phyloP scores from a whole-genome alignment of 163 green algal genomes.

The Scenedesmus sp. region DNA sequence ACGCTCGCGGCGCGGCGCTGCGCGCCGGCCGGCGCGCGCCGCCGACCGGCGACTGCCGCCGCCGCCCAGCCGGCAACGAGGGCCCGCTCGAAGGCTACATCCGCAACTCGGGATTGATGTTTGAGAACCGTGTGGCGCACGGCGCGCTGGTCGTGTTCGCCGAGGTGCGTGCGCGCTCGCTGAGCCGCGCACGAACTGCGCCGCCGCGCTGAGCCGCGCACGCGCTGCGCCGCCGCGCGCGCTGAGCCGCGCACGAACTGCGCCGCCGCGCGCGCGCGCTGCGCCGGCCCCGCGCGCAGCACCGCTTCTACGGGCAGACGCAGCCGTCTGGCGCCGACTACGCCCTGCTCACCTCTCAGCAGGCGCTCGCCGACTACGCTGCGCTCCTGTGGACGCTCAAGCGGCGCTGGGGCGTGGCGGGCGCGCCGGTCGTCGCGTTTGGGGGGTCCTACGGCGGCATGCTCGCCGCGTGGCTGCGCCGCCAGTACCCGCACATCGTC shows the following conservation, averaged over 20 bases:
- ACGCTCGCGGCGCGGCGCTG: background rate
- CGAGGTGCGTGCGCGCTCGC: slow-evolving; percentile 54
- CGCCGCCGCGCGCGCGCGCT: background rate
- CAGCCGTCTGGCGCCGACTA: slow-evolving; percentile 70
- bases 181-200: background rate
- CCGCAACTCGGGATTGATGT: slow-evolving; percentile 78
- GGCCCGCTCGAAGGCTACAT: slow-evolving; percentile 51
- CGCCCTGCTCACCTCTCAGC: slow-evolving; percentile 70
- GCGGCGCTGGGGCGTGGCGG: slow-evolving; percentile 45
- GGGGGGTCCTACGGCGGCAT: slow-evolving; percentile 86
- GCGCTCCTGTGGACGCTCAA: slow-evolving; percentile 73
- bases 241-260: background rate
- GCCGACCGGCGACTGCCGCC: background rate
- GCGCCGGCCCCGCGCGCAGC: slow-evolving; percentile 46
- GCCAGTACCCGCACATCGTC: slow-evolving; percentile 77
- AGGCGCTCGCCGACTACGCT: slow-evolving; percentile 87
- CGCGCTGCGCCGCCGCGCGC: background rate
- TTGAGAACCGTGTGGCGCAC: slow-evolving; percentile 79
- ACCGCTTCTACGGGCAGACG: slow-evolving; percentile 84
- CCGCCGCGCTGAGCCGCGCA: too few relatives aligned
- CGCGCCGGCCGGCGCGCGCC: background rate
- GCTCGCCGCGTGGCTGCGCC: slow-evolving; percentile 79
- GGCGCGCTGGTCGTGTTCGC: slow-evolving; percentile 83
- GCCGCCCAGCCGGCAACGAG: slow-evolving; percentile 63
- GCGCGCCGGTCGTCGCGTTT: slow-evolving; percentile 83